Conservation (phyloP, 2,329 filamentous ascomycete species). For the Talaromyces sp. region DNA sequence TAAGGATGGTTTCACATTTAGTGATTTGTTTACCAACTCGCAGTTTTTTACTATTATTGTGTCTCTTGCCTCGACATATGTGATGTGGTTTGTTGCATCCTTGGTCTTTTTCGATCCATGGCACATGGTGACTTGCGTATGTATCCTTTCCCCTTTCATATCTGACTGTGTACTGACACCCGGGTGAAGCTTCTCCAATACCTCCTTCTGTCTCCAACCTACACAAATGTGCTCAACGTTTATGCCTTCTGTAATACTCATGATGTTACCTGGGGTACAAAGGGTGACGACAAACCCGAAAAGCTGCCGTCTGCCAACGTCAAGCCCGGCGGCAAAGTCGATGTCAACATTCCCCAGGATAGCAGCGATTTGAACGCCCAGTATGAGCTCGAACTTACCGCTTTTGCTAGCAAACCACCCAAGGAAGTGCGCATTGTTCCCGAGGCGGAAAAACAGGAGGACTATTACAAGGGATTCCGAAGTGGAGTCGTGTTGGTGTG, state of each 20-base stretch:
- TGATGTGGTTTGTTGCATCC: constrained; percentile 87
- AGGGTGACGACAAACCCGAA: constrained; percentile 93
- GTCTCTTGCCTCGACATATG: constrained; percentile 84
- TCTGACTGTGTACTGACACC: neutral
- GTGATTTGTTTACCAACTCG: constrained; percentile 74
- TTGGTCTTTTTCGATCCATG: constrained; percentile 96
- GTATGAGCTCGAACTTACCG: constrained; percentile 77
- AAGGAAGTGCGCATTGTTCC: constrained; percentile 54
- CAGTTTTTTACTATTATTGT: constrained; percentile 93
- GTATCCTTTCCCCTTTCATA: constrained; percentile 15
- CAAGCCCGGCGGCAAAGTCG: constrained; percentile 92
- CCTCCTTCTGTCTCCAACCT: constrained; percentile 88
- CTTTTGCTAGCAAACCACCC: constrained; percentile 70
- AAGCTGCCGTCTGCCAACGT: constrained; percentile 83
- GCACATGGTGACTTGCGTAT: constrained; percentile 88
- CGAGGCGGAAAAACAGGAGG: constrained; percentile 79
- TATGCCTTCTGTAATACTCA: constrained; percentile 99
- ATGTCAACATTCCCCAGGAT: constrained; percentile 78
- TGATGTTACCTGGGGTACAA: constrained; percentile 97
- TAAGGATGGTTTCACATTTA: constrained; percentile 61
- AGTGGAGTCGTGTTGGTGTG: constrained; percentile 87
- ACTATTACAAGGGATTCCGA: constrained; percentile 96
- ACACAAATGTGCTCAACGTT: constrained; percentile 94
- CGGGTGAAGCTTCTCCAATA: constrained; percentile 74
- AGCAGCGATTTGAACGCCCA: constrained; percentile 93